Base-by-base conservation (phyloP, 2,329 filamentous ascomycete genomes). In the Parastagonospora nodorum region DNA sequence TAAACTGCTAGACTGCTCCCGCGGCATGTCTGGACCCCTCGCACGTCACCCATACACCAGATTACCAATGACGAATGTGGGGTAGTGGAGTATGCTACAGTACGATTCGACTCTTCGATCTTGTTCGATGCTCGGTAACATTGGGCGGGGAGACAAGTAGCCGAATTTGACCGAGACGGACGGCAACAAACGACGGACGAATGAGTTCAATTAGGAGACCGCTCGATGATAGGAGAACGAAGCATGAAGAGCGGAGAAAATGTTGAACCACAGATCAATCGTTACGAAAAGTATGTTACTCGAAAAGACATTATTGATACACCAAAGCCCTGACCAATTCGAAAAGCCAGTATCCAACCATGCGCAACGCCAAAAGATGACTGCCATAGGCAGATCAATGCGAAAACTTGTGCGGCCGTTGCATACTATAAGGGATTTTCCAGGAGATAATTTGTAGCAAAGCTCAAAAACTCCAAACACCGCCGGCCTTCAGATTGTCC, bases 31-130 rank as follows among this genome's bases (percentile, higher is more conserved):
- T 38, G 27, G 36, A 38, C 7, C 14, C 19, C 35, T 8, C 4
- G 8, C 35, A 35, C n/a, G 30, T 32, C 9, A 32, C 10, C 30
- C 8, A 32, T 10, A 32, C 30, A n/a, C 5, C 16, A 35, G 24
- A 51, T 51, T 48, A 48, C 35, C 44, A 43, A 51, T 51, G 49
- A 42, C 36, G 36, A 37, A 48, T 43, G 49, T 48, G 44, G 49
- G 49, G 49, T 51, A 51, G 33, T 16, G 32, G 12, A 30, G 19
- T 24, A 24, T 24, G 19, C 19, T 24, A 24, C 24, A 15, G 16
- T 10, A 40, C 48, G 43, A 50, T 30, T 45, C 42, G 48, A 50
- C 19, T 24, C 14, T 29, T 44, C 49, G 39, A 36, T 38, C 8
- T 24, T 16, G 37, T 32, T 33, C 7, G 28, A 32, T 30, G 19